Base-by-base conservation (phyloP, 2,329 filamentous ascomycete species). In the Ceratocystis alfenasii region DNA sequence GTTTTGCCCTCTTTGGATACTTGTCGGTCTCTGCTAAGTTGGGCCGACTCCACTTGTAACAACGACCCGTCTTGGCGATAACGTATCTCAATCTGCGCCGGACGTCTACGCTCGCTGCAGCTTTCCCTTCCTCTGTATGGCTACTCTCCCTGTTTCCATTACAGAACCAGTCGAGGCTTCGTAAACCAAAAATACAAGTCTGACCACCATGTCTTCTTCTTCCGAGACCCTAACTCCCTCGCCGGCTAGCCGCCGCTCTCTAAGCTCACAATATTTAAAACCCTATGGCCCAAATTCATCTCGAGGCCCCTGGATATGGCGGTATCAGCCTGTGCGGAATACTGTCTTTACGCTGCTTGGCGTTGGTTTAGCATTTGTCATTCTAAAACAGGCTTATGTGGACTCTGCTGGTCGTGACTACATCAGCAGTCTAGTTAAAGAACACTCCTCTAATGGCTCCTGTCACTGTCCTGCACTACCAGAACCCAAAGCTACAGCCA, bases 341-440 rank as follows among this genome's bases (percentile, higher is more conserved):
- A 63, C 57, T 55, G 68, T 64, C n/a, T 68, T 53, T 5, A 67
- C 68, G n/a, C 46, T 77, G 7, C 73, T 74, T 3, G 70, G 71
- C 6, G 71, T 74, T 59, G 70, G 77, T 8, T 69, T 77, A 60
- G 46, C 77, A n/a, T 73, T 77, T 6, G 70, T 77, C 17, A 75
- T 72, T 10, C 71, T 73, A 53, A 76, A 75, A 46, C 70, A 77
- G 57, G 69, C 70, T 8, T 70, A 68, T 63, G 61, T 70, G 28
- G 68, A 62, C 15, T 48, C 63, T 57, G 65, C 67, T 22, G 69
- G 68, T 53, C 65, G 66, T 12, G 66, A 67, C 28, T 65, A 67
- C 33, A 67, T 67, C 41, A 63, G 63, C 48, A 59, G n/a, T 28
- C 63, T 67, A 10, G 66, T 67, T 1, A 48, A 67, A 36, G 59